phyloP scores from a whole-genome alignment of 2,329 filamentous ascomycete species.

The Aspergillus tanneri region DNA sequence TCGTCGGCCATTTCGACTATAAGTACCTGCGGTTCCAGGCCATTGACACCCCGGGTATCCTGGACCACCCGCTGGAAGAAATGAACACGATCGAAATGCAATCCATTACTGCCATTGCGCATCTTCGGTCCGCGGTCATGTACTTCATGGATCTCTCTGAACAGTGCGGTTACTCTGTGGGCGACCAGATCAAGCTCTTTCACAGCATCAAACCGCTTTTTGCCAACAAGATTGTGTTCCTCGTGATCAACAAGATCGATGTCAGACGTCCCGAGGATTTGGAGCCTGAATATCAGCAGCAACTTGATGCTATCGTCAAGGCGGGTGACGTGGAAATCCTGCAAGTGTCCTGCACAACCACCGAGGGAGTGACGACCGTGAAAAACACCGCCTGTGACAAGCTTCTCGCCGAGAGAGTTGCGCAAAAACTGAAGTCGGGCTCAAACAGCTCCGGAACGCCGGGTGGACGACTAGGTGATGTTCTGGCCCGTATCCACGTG shows the following conservation, averaged over 20 bases:
- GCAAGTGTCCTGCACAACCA: conserved; percentile 90
- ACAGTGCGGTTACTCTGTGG: conserved; percentile 92
- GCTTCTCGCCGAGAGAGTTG: conserved; percentile 86
- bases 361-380: conserved; percentile 89
- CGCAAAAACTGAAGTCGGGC: conserved; percentile 89
- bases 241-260: conserved; percentile 98
- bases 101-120: conserved; percentile 94
- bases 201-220: conserved; percentile 96
- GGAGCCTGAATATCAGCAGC: conserved; percentile 71
- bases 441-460: conserved; percentile 75
- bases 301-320: conserved; percentile 78
- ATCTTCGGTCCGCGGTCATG: conserved; percentile 88
- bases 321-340: conserved; percentile 88
- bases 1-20: conserved; percentile 97
- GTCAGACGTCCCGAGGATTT: conserved; percentile 84
- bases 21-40: conserved; percentile 88
- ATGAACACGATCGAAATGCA: conserved; percentile 99
- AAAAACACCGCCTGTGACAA: conserved; percentile 95
- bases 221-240: conserved; percentile 93
- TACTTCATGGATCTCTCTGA: conserved; percentile 99
- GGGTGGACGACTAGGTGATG: conserved; percentile 80
- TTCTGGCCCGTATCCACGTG: conserved; percentile 93
- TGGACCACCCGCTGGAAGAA: conserved; percentile 96
- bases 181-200: conserved; percentile 91
- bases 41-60: conserved; percentile 96